Evolutionary conservation across 1,284 basidiomycete species (phyloP), one percentile per base, ranked within the genome.

Genomic region (Mycosarcoma mackinlayi): DNA sequence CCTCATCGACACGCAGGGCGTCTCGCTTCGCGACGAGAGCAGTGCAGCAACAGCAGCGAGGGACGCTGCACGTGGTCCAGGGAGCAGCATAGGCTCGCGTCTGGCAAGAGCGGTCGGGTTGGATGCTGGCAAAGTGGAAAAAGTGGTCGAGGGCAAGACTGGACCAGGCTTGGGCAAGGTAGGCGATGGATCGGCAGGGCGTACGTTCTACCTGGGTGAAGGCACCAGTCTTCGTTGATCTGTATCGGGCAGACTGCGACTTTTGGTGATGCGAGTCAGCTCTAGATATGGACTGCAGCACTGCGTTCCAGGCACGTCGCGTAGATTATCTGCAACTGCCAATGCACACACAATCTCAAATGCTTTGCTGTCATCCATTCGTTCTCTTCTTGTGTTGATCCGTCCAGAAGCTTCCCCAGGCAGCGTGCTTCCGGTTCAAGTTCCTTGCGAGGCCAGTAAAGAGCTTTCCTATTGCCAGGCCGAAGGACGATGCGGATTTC

Each of bases 171-270:
- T 72, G 11, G 69, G 69, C 6, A 63, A 61, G 28, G 60, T 61
- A 2, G 38, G 56, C 6, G 55, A 72, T 24, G 61, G 60, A 18
- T 46, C 30, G n/a, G 60, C 56, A n/a, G 63, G 56, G 5, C 47
- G 44, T 11, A 74, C 67, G 3, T 70, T 62, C 47, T 74, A 74
- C 27, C 51, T 71, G 18, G 71, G 71, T 5, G 49, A 74, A 11
- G 71, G 71, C 2, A 71, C 71, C 9, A 74, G 71, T 30, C 28
- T 74, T 28, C 63, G 71, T 27, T 73, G 41, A 35, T 1, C n/a
- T 14, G 31, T n/a, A 8, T 38, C 7, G 25, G 28, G 4, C 30
- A 31, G 30, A n/a, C n/a, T n/a, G n/a, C n/a, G n/a, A n/a, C n/a
- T n/a, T n/a, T n/a, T n/a, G n/a, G n/a, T n/a, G n/a, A n/a, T n/a